A percentile compares a stretch with the other conserved stretches of the same genome.
Conservation (phyloP, 148 eudicot genomes). For the Persicaria maculosa region DNA sequence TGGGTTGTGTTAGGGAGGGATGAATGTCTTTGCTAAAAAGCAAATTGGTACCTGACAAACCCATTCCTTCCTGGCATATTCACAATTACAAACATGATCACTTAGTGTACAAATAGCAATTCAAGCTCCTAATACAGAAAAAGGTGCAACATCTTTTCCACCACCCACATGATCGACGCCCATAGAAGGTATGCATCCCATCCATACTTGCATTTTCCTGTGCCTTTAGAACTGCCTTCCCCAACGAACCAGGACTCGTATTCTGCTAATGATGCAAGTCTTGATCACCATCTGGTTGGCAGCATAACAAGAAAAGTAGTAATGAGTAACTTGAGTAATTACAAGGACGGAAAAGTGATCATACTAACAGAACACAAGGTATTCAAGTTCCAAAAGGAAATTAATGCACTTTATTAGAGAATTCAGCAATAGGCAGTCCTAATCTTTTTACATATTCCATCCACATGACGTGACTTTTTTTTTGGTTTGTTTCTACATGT, state of each 20-base stretch:
- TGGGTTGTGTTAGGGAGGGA: not conserved
- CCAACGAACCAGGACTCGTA: not conserved
- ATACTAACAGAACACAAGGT: not conserved
- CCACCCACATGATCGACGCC: not conserved
- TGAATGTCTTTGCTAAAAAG: not conserved
- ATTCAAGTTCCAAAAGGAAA: not conserved
- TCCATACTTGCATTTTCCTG: not conserved
- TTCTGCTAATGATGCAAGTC: constrained; percentile 5
- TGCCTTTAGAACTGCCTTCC: not conserved
- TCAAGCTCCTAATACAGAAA: not conserved
- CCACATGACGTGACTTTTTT: no score
- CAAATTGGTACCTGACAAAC: constrained; percentile 3
- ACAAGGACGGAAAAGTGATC: not conserved
- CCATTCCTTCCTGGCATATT: not conserved
- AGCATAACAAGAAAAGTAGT: not conserved
- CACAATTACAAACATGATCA: constrained; percentile 2
- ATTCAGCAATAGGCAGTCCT: not conserved
- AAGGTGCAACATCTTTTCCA: not conserved
- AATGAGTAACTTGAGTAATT: not conserved
- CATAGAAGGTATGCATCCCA: not conserved
- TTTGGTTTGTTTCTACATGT: not conserved
- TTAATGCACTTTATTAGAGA: not conserved
- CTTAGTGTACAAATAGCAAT: not conserved
- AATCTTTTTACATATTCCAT: no score
- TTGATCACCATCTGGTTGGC: not conserved